A percentile compares a stretch with the other conserved stretches of the same genome.
These are phyloP conservation scores for Acer saccharum DNA, from an alignment of 345 rosid species.

Conservation along the genomic window DNA sequence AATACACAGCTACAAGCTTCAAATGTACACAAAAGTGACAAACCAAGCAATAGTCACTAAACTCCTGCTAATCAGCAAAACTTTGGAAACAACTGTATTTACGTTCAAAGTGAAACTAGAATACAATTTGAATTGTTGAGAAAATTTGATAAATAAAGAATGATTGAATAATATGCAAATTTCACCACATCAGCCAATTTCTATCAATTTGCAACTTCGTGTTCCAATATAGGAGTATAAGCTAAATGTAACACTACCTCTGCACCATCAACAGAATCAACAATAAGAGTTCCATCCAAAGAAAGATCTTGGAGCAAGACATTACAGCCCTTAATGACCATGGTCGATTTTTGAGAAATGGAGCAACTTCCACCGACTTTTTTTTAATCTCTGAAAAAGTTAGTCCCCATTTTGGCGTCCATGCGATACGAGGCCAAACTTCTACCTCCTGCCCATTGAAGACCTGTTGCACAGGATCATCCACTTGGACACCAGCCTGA, in stretches of 20 bases:
- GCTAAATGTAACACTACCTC: slow-evolving; percentile 50
- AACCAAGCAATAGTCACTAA: not conserved
- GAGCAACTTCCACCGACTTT: slow-evolving; percentile 66
- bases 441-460: slow-evolving; percentile 94
- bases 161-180: not conserved
- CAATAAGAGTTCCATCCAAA: slow-evolving; percentile 80
- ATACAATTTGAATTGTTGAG: not conserved
- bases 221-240: not conserved
- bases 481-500: slow-evolving; percentile 78
- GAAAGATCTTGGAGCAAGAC: slow-evolving; percentile 57
- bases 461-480: slow-evolving; percentile 58
- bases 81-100: not conserved
- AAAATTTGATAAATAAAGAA: not conserved
- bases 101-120: not conserved
- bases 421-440: slow-evolving; percentile 82
- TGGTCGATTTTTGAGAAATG: slow-evolving; percentile 66
- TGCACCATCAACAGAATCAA: slow-evolving; percentile 70
- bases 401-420: slow-evolving; percentile 94
- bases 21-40: not conserved
- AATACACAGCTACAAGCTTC: not conserved
- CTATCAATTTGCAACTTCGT: not conserved
- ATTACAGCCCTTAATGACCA: slow-evolving; percentile 71
- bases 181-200: not conserved
- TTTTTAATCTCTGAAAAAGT: slow-evolving; percentile 67
- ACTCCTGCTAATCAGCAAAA: not conserved